Percentiles rank a stretch among this genome's conserved stretches.
These are phyloP conservation scores for Neurospora tetrasperma DNA, from an alignment of 495 filamentous ascomycete genomes.

Conservation along the genomic window DNA sequence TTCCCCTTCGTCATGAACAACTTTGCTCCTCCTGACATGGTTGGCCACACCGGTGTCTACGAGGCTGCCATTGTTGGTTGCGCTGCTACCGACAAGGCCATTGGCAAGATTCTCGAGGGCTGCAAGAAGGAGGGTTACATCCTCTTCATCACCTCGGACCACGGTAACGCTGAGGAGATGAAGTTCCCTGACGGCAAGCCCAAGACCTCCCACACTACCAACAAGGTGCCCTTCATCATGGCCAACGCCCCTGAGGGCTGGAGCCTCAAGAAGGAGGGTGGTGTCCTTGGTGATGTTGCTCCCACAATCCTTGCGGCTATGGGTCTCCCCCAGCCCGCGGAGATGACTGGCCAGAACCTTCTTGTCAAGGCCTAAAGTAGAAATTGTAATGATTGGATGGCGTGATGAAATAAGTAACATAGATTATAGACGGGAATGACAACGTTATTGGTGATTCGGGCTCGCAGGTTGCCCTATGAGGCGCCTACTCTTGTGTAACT, in stretches of 20 bases:
- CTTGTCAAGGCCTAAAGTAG: conserved; percentile 56
- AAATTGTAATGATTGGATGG: neutral
- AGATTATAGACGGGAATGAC: conserved; percentile 9
- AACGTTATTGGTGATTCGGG: neutral
- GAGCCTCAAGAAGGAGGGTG: conserved; percentile 69
- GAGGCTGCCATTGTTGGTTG: conserved; percentile 85
- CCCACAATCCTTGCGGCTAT: conserved; percentile 84
- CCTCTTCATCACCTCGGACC: conserved; percentile 90
- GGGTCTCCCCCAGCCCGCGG: conserved; percentile 79
- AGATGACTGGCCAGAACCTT: conserved; percentile 83
- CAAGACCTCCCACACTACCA: conserved; percentile 95
- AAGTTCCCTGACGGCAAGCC: conserved; percentile 87
- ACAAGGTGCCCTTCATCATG: conserved; percentile 97
- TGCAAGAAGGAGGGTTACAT: conserved; percentile 89
- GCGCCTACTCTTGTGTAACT: neutral
- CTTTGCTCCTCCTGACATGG: conserved; percentile 98
- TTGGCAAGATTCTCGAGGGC: conserved; percentile 79
- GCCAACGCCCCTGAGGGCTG: conserved; percentile 87
- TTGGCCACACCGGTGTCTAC: conserved; percentile 96
- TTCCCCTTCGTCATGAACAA: conserved; percentile 99
- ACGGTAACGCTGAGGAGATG: conserved; percentile 99
- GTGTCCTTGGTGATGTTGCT: conserved; percentile 91
- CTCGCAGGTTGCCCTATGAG: neutral
- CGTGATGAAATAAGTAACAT: conserved; percentile 4
- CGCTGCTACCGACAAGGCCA: conserved; percentile 80